A percentile compares a stretch with the other conserved stretches of the same genome.
Conservation (phyloP, 2,329 filamentous ascomycete species). For the Aplosporella prunicola region DNA sequence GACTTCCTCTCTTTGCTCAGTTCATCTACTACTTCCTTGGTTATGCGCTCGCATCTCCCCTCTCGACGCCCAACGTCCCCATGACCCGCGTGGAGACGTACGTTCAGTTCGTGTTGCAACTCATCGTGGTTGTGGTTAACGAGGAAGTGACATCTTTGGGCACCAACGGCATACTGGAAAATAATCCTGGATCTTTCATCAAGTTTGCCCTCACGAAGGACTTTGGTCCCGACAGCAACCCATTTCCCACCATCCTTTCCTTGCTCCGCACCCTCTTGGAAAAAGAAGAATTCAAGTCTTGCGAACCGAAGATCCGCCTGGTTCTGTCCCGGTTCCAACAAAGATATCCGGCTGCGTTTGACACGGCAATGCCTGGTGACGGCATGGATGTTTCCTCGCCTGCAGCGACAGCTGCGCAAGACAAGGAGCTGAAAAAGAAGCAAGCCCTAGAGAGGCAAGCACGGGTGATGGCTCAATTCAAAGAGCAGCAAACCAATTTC, state of each 20-base stretch:
- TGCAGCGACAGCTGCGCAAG: constrained; percentile 51
- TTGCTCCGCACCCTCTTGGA: constrained; percentile 45
- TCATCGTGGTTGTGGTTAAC: constrained; percentile 73
- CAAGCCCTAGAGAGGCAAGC: constrained; percentile 84
- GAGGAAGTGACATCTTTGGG: constrained; percentile 57
- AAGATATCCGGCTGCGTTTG: constrained; percentile 66
- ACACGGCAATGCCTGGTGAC: constrained; percentile 60
- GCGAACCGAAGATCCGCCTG: constrained; percentile 72
- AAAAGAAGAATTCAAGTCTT: constrained; percentile 70
- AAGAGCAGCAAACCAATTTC: constrained; percentile 94
- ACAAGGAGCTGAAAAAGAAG: constrained; percentile 79
- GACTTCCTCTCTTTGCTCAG: constrained; percentile 77
- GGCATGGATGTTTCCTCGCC: constrained; percentile 74
- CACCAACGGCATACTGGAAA: constrained; percentile 41
- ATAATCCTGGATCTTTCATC: constrained; percentile 55
- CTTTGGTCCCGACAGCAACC: constrained; percentile 35
- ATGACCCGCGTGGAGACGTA: constrained; percentile 81
- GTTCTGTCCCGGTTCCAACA: constrained; percentile 80
- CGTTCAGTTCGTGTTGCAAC: constrained; percentile 80
- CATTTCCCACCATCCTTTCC: constrained; percentile 40
- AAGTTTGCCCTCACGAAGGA: constrained; percentile 57
- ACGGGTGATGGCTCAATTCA: constrained; percentile 94
- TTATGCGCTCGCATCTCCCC: constrained; percentile 63
- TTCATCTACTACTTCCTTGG: constrained; percentile 81
- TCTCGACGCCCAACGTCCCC: constrained; percentile 64